Percentiles rank a stretch among this genome's conserved stretches.
Evolutionary conservation across 208 protist genomes (phyloP).

Genomic region (Acanthamoeba culbertsoni): DNA sequence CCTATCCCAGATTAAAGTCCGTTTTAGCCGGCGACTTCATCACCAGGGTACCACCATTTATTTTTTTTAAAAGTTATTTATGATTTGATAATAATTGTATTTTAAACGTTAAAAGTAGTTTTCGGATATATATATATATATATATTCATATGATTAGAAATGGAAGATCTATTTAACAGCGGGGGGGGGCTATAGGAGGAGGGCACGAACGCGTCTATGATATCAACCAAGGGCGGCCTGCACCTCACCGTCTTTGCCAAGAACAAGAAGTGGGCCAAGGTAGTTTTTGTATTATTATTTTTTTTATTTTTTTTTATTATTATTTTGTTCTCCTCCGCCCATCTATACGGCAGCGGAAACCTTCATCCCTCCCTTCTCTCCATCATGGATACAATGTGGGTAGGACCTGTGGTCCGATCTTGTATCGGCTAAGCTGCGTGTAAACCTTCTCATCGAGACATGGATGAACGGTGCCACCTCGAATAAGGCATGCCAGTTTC

Average conservation of each 20-base stretch:
- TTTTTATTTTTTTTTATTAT: background rate
- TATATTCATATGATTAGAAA: background rate
- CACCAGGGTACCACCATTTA: background rate
- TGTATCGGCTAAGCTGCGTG: slow-evolving; percentile 33
- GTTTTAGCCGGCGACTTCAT: background rate
- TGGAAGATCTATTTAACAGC: background rate
- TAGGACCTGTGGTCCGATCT: slow-evolving; percentile 68
- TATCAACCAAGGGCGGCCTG: background rate
- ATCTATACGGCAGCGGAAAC: background rate
- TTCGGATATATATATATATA: background rate
- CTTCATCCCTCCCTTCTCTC: background rate
- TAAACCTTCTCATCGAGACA: slow-evolving; percentile 53
- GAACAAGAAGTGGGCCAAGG: slow-evolving; percentile 63
- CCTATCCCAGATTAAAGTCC: background rate
- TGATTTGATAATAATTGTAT: background rate
- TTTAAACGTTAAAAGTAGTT: background rate
- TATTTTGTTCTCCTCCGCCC: background rate
- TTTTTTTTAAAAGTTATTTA: background rate
- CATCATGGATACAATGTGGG: background rate
- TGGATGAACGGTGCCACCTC: slow-evolving; percentile 69
- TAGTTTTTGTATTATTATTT: background rate
- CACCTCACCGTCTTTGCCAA: slow-evolving; percentile 63
- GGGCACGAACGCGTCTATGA: background rate
- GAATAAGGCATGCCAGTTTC: slow-evolving; percentile 45
- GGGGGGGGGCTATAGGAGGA: background rate